phyloP scores from a whole-genome alignment of 2,329 filamentous ascomycete species.

The Hypoxylon sp. region DNA sequence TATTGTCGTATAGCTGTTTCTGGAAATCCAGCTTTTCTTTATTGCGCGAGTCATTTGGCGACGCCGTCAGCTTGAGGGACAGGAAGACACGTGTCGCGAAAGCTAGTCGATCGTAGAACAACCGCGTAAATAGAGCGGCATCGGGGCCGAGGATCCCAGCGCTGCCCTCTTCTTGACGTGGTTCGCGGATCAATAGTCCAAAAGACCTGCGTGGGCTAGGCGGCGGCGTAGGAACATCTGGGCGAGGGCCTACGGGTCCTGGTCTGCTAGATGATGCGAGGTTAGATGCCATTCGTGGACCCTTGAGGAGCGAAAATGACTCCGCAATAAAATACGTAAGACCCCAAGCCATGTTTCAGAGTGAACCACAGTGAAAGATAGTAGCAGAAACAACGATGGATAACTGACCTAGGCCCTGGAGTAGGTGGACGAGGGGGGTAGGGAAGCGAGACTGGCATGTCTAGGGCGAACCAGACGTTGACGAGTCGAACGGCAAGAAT shows the following conservation, averaged over 20 bases:
- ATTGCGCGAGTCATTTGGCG: slow-evolving; percentile 14
- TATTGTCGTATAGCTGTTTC: slow-evolving; percentile 30
- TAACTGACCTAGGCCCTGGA: slow-evolving; percentile 46
- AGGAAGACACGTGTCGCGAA: slow-evolving; percentile 2
- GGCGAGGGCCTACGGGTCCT: slow-evolving; percentile 47
- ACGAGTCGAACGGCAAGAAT: slow-evolving; percentile 30
- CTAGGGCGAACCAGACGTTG: slow-evolving; percentile 20
- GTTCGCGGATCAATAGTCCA: not conserved
- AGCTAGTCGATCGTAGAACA: slow-evolving; percentile 19
- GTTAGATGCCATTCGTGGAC: slow-evolving; percentile 24
- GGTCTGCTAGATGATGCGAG: slow-evolving; percentile 38
- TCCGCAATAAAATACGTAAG: slow-evolving; percentile 19
- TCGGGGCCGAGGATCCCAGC: not conserved
- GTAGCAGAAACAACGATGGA: slow-evolving; percentile 6
- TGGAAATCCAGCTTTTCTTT: not conserved
- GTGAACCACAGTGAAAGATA: not conserved
- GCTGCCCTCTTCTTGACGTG: not conserved
- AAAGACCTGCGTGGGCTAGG: slow-evolving; percentile 48
- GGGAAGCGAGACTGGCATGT: slow-evolving; percentile 36
- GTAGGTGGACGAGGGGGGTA: slow-evolving; percentile 50
- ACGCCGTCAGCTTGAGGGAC: slow-evolving; percentile 20
- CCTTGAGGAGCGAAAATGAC: slow-evolving; percentile 3
- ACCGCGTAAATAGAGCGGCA: slow-evolving; percentile 5
- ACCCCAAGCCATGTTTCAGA: slow-evolving; percentile 36
- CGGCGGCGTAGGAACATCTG: slow-evolving; percentile 51